Evolutionary conservation across 768 basidiomycete species (phyloP), one percentile per base, ranked within the genome.

Genomic region (Russula brevipes): DNA sequence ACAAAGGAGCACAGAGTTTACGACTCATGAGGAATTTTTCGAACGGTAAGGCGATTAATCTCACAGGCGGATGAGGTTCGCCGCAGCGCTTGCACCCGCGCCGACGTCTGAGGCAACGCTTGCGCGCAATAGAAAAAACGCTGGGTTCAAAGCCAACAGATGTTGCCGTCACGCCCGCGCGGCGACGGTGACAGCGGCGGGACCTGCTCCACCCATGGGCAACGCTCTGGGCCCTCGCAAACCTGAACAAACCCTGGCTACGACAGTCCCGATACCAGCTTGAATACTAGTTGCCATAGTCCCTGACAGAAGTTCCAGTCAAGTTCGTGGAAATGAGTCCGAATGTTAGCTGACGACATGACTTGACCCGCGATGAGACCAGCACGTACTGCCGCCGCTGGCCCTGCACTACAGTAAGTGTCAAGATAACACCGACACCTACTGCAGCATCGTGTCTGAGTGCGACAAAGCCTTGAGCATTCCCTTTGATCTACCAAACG

Each of bases 251-350:
- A 24, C 57, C 4, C 64, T 55, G 1, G 64, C 54, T 8, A 16
- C 65, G 30, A 66, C 65, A 8, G 54, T 63, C 1, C 57, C 56
- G 16, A 66, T 58, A 6, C 30, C 49, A 24, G 61, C 54, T n/a
- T 66, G 65, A 2, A 59, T 54, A 12, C 19, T 33, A 2, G 56
- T 57, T 6, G 61, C 56, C 3, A 53, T 19, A 4, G 41, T 31
- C 19, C 63, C 60, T 65, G 24, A 7, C 41, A 12, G 7, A 52
- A 12, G 49, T 50, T 33, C 49, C 12, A 14, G 6, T 52, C 38
- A 30, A 39, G 17, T 30, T 57, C 16, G 9, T 39, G 9, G 12
- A 12, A 6, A 12, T 39, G 38, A 17, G 33, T 36, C 6, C 6
- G 24, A 24, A 24, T 24, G 24, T 24, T 24, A 24, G 24, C 24